Evolutionary conservation across 2,329 filamentous ascomycete species (phyloP).

Genomic region (Chrysoporthe austroafricana): DNA sequence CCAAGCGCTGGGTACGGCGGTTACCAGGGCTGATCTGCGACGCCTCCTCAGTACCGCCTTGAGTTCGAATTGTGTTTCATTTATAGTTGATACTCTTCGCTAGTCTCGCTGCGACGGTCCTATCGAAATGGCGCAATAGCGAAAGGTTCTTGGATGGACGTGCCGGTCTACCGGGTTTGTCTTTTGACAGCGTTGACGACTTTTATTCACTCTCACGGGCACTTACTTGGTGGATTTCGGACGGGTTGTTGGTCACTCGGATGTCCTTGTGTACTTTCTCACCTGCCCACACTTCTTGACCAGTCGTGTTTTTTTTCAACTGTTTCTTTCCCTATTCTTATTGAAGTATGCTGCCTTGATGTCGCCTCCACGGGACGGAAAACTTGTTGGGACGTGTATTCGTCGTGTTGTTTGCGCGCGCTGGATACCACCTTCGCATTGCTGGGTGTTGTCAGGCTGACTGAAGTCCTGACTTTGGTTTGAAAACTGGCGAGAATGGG

Average conservation of each 20-base stretch:
- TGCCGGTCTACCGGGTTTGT: constrained; percentile 2
- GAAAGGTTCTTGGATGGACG: constrained; percentile 12
- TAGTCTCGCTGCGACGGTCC: not conserved
- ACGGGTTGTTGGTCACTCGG: not conserved
- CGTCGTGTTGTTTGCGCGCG: constrained; percentile 31
- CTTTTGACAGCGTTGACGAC: constrained; percentile 15
- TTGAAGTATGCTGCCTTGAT: constrained; percentile 12
- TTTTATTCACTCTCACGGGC: constrained; percentile 6
- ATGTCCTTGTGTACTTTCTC: constrained; percentile 3
- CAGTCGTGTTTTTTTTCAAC: constrained; percentile 25
- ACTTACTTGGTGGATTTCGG: not conserved
- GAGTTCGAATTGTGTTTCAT: constrained; percentile 1
- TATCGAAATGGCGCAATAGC: constrained; percentile 7
- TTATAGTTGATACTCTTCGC: not conserved
- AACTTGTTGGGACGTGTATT: constrained; percentile 32
- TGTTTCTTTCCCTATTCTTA: constrained; percentile 24
- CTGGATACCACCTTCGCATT: constrained; percentile 37
- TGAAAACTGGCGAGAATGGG: constrained; percentile 19
- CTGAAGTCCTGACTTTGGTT: constrained; percentile 29
- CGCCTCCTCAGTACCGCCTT: not conserved
- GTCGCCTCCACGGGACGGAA: constrained; percentile 13
- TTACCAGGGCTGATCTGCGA: constrained; percentile 60
- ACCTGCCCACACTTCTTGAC: constrained; percentile 11
- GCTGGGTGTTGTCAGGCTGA: constrained; percentile 30
- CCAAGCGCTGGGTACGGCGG: constrained; percentile 66